Conservation (phyloP, 2,329 filamentous ascomycete species). For the Aspergillus ochraceus region DNA sequence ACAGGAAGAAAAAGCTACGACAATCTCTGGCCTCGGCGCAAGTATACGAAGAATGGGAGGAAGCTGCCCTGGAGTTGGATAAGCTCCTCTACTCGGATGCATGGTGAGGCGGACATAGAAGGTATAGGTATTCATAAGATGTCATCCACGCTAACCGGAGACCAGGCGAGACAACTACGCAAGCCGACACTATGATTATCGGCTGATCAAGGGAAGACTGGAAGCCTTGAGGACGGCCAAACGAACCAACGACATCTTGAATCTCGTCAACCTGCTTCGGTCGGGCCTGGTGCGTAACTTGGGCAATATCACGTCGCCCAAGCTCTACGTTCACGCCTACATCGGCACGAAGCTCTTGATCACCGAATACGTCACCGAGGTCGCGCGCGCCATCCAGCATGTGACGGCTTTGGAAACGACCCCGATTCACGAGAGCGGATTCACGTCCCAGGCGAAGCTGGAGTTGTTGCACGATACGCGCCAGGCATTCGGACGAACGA, state of each 20-base stretch:
- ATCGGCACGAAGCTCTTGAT: constrained; percentile 87
- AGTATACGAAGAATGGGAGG: constrained; percentile 82
- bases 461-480: constrained; percentile 84
- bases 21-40: constrained; percentile 65
- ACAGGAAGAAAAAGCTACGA: constrained; percentile 58
- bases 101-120: constrained; percentile 55
- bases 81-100: constrained; percentile 75
- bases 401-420: constrained; percentile 67
- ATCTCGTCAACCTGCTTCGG: constrained; percentile 75
- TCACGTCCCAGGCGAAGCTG: constrained; percentile 76
- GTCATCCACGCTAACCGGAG: not conserved
- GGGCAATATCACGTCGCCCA: constrained; percentile 83
- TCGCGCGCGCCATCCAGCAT: constrained; percentile 77
- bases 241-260: constrained; percentile 70
- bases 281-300: constrained; percentile 77
- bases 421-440: constrained; percentile 48
- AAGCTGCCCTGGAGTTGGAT: constrained; percentile 80
- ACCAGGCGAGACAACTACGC: constrained; percentile 76
- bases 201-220: constrained; percentile 75
- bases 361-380: constrained; percentile 84
- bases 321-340: constrained; percentile 80
- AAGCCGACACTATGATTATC: constrained; percentile 81
- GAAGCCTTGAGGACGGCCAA: constrained; percentile 68
- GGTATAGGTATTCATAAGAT: not conserved
- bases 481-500: constrained; percentile 83